A percentile compares a stretch with the other conserved stretches of the same genome.
phyloP scores from a whole-genome alignment of 129 eudicot genomes.

The Flaveria ramosissima region DNA sequence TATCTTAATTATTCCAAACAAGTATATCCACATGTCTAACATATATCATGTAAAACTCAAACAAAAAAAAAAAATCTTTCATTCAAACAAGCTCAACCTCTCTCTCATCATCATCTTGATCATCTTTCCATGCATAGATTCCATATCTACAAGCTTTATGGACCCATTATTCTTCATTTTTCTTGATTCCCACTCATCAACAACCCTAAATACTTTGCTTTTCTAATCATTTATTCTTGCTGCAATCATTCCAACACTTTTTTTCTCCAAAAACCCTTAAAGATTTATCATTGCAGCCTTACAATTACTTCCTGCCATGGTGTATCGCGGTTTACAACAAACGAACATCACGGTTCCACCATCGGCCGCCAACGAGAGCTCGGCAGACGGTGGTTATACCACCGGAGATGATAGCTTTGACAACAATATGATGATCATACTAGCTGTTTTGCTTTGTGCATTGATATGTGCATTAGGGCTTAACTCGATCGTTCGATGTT shows the following conservation, averaged over 20 bases:
- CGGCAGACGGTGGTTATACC: slow-evolving; percentile 20
- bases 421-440: slow-evolving; percentile 78
- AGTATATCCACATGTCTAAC: slow-evolving; percentile 25
- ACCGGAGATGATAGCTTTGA: slow-evolving; percentile 50
- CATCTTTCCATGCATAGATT: slow-evolving; percentile 23
- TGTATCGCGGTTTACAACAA: slow-evolving; percentile 39
- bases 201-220: slow-evolving; percentile 31
- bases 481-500: slow-evolving; percentile 66
- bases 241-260: slow-evolving; percentile 55
- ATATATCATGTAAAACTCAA: slow-evolving; percentile 25
- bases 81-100: slow-evolving; percentile 12
- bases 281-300: not conserved
- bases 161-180: slow-evolving; percentile 45
- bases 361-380: slow-evolving; percentile 25
- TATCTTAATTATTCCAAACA: slow-evolving; percentile 14
- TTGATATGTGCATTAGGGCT: slow-evolving; percentile 71
- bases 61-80: not conserved
- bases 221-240: slow-evolving; percentile 42
- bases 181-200: slow-evolving; percentile 39
- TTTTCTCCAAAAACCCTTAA: slow-evolving; percentile 13
- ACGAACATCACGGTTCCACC: slow-evolving; percentile 34
- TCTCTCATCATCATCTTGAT: slow-evolving; percentile 19
- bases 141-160: slow-evolving; percentile 34
- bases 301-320: slow-evolving; percentile 17
- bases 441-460: slow-evolving; percentile 70